Evolutionary conservation across 331 rosid genomes (phyloP), one percentile per base, ranked within the genome.

Genomic region (Erythrophleum ivorense): DNA sequence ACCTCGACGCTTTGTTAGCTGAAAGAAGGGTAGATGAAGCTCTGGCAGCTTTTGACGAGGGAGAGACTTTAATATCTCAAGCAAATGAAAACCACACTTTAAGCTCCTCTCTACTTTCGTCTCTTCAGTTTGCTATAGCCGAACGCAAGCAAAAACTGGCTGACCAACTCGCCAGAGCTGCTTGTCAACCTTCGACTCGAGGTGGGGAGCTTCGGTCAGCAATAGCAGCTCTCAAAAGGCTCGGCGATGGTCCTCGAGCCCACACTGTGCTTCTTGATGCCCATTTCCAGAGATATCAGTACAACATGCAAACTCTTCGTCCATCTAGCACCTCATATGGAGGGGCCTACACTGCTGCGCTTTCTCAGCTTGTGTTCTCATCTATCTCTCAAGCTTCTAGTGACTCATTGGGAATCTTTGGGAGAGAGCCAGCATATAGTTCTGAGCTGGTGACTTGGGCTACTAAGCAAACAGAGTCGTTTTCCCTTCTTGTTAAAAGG

Each of bases 391-490:
- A 95, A 85, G 98, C 98, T 83, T 87, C 95, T 67, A 93, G 89
- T 81, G 97, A 95, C 83, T 95, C 98, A 2, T 76, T 83, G 33
- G 54, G 89, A 15, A 95, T 95, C 84, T 95, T 95, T 90, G 98
- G 97, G 14, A 79, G 86, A 71, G 97, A 95, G 82, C 91, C 87
- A 58, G 88, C 91, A 68, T 95, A 91, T 86, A 55, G 92, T 49
- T 95, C 98, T 18, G 97, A 95, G 89, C 97, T 95, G 54, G 98
- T 95, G 58, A 85, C 91, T 92, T 95, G 98, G 98, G 97, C 98
- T 34, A 92, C 93, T 0, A 91, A 93, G 85, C 97, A 95, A 85
- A 93, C 97, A 0, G 97, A 95, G 86, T 91, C 94, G 76, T 95
- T 91, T 88, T 90, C 97, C 41, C 83, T 73, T 83, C 93, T 93